These are phyloP conservation scores for Peronospora tabacina DNA, from an alignment of 352 stramenopile genomes.

Conservation along the genomic window DNA sequence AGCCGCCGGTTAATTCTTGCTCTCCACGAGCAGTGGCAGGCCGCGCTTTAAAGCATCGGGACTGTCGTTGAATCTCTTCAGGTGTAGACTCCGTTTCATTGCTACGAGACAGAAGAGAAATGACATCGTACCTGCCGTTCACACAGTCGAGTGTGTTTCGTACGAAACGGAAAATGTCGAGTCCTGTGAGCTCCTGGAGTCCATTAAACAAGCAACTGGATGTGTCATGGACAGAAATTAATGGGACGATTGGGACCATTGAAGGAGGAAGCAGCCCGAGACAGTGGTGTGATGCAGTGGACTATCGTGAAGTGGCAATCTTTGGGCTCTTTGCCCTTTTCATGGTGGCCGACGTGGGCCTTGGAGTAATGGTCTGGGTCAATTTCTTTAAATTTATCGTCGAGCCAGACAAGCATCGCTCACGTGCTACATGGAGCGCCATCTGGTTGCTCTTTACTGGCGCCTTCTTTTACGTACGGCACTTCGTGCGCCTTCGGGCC, in stretches of 20 bases:
- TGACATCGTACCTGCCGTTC: constrained; percentile 39
- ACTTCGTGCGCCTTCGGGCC: constrained; percentile 33
- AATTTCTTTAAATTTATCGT: constrained; percentile 65
- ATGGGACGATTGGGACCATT: constrained; percentile 3
- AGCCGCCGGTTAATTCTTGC: constrained; percentile 16
- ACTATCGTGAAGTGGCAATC: constrained; percentile 34
- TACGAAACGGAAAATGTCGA: constrained; percentile 59
- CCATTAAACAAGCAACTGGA: constrained; percentile 29
- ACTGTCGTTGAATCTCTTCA: neutral
- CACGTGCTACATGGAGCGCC: constrained; percentile 40
- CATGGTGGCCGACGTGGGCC: constrained; percentile 34
- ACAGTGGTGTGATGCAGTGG: constrained; percentile 29
- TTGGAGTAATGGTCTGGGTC: constrained; percentile 48
- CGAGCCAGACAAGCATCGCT: constrained; percentile 37
- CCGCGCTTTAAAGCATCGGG: neutral
- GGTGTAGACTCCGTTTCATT: neutral
- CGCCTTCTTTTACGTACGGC: constrained; percentile 42
- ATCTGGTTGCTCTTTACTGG: constrained; percentile 45
- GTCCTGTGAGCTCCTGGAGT: constrained; percentile 30
- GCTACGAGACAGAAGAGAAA: constrained; percentile 2
- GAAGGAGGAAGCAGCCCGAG: constrained; percentile 17
- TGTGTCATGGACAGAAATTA: constrained; percentile 13
- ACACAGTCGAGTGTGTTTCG: constrained; percentile 25
- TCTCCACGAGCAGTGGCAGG: neutral
- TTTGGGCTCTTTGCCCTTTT: constrained; percentile 44